Evolutionary conservation across 2,329 filamentous ascomycete genomes (phyloP).

Genomic region (Sporothrix humicola): DNA sequence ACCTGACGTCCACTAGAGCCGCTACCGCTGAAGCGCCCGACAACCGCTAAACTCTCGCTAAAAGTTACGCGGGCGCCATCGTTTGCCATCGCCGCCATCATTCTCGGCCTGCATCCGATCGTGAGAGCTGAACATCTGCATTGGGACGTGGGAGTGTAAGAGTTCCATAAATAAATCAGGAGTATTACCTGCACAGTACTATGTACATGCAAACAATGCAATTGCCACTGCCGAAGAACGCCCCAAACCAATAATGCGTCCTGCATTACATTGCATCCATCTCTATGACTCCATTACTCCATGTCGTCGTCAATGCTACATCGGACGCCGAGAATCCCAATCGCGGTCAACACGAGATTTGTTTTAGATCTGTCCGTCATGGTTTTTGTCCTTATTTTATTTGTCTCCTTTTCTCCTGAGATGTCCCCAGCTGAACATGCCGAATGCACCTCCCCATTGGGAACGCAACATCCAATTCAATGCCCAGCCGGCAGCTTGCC

Average conservation of each 20-base stretch:
- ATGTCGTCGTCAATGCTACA: not conserved
- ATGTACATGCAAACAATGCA: not conserved
- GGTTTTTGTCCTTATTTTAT: no score
- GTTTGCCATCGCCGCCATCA: no score
- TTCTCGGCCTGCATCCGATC: constrained; percentile 1
- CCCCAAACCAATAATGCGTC: not conserved
- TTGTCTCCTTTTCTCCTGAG: no score
- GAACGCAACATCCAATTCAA: not conserved
- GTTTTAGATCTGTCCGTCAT: no score
- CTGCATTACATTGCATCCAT: not conserved
- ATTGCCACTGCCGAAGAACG: not conserved
- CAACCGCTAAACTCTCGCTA: no score
- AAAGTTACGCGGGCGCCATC: no score
- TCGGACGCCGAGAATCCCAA: not conserved
- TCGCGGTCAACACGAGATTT: no score
- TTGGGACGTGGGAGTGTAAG: no score
- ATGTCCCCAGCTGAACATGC: not conserved
- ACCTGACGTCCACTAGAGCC: no score
- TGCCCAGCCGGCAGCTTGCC: constrained; percentile 20
- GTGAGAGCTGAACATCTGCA: not conserved
- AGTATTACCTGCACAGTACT: not conserved
- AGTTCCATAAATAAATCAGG: not conserved
- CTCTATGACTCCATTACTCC: not conserved
- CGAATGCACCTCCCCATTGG: not conserved
- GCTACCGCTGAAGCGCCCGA: no score